Conservation (phyloP, 1,139 yeast genomes). For the Meyerozyma smithsonii region DNA sequence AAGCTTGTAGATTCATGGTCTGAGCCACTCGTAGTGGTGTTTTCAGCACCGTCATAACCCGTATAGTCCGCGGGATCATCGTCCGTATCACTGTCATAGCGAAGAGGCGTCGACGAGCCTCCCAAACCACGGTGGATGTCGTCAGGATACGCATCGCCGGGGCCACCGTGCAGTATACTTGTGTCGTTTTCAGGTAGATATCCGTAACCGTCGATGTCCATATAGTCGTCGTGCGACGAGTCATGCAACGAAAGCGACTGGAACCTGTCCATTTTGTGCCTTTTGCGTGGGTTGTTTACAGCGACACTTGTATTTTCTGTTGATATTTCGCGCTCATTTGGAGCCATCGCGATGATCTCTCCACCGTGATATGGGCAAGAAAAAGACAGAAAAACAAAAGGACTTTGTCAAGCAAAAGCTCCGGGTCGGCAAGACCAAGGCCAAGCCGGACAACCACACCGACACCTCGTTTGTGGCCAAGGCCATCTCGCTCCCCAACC, state of each 20-base stretch:
- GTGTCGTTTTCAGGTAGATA: neutral
- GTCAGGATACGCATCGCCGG: neutral
- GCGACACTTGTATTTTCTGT: neutral
- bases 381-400: conserved; percentile 64
- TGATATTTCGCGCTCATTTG: conserved; percentile 1
- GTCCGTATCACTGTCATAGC: conserved; percentile 1
- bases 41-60: neutral
- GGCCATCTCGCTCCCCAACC: conserved; percentile 58
- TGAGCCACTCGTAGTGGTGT: neutral
- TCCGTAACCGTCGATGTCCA: conserved; percentile 1
- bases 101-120: conserved; percentile 1
- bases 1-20: conserved; percentile 2
- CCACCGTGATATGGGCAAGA: conserved; percentile 29
- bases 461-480: conserved; percentile 84
- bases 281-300: neutral
- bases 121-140: conserved; percentile 1
- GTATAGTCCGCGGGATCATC: neutral
- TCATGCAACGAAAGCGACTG: conserved; percentile 26
- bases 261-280: conserved; percentile 7
- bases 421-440: conserved; percentile 80
- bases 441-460: conserved; percentile 69
- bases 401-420: conserved; percentile 79
- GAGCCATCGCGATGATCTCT: conserved; percentile 4
- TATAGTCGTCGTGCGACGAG: conserved; percentile 3
- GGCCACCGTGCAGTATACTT: neutral